Evolutionary conservation across 2,329 filamentous ascomycete genomes (phyloP).

Genomic region (Claviceps africana): DNA sequence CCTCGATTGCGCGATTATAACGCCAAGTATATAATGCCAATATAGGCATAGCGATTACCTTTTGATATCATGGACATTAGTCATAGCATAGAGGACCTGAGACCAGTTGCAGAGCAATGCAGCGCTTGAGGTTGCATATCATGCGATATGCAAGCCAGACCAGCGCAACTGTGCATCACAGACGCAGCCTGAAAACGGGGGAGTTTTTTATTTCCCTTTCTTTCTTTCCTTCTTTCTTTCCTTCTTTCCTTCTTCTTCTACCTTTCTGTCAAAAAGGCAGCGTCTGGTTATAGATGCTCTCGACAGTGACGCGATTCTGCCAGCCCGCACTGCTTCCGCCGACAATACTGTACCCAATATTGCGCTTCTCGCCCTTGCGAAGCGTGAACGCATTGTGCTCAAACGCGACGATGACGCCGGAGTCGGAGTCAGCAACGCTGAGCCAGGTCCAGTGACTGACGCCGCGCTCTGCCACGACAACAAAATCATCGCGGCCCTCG

Average conservation of each 20-base stretch:
- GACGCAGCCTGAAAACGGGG: not conserved
- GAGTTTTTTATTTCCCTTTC: too few relatives aligned
- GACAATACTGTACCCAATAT: constrained; percentile 1
- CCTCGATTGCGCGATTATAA: too few relatives aligned
- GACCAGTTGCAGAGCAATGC: too few relatives aligned
- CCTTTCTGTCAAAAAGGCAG: not conserved
- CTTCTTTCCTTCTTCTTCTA: too few relatives aligned
- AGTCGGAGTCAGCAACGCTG: not conserved
- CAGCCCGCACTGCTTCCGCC: constrained; percentile 1
- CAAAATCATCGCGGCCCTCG: not conserved
- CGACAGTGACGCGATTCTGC: not conserved
- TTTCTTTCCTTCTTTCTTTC: too few relatives aligned
- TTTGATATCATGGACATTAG: too few relatives aligned
- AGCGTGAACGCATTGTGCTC: constrained; percentile 4
- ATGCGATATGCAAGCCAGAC: too few relatives aligned
- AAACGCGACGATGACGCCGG: constrained; percentile 1
- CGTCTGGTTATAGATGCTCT: constrained; percentile 4
- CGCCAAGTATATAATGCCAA: too few relatives aligned
- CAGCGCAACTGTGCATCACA: too few relatives aligned
- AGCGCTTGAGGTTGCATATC: too few relatives aligned
- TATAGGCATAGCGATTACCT: too few relatives aligned
- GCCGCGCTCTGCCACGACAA: not conserved
- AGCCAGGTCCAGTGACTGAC: constrained; percentile 5
- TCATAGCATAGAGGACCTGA: too few relatives aligned
- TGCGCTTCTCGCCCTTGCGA: not conserved